Conservation (phyloP, 371 early-diverging fungal genomes). For the Parasitella parasitica region DNA sequence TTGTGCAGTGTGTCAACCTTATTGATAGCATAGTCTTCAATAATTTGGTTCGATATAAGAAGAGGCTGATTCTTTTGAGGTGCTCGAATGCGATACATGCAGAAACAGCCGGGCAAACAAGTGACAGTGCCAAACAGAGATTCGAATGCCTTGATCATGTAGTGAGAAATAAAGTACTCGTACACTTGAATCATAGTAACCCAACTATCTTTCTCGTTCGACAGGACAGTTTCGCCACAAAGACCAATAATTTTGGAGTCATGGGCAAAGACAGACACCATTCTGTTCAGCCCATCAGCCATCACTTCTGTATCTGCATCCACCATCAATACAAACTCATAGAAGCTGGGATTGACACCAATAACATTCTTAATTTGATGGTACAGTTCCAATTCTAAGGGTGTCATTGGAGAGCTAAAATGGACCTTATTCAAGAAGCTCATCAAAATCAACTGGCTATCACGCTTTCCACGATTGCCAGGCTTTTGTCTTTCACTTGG, state of each 20-base stretch:
- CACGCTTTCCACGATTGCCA: constrained; percentile 89
- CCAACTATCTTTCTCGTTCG: constrained; percentile 84
- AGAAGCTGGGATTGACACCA: constrained; percentile 80
- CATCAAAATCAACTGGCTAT: constrained; percentile 84
- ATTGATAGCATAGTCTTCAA: constrained; percentile 94
- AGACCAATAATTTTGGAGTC: constrained; percentile 78
- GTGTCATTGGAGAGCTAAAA: constrained; percentile 75
- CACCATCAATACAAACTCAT: constrained; percentile 67
- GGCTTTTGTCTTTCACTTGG: constrained; percentile 68
- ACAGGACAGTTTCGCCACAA: constrained; percentile 78
- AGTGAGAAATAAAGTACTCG: constrained; percentile 86
- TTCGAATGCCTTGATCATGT: constrained; percentile 91
- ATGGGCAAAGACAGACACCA: constrained; percentile 70
- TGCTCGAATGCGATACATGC: constrained; percentile 89
- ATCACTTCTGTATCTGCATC: constrained; percentile 71
- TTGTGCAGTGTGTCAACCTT: constrained; percentile 97
- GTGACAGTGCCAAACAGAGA: constrained; percentile 85
- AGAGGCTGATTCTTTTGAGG: constrained; percentile 84
- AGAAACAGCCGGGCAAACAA: constrained; percentile 92
- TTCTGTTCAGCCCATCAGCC: constrained; percentile 61
- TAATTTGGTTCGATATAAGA: constrained; percentile 84
- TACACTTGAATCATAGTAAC: constrained; percentile 89
- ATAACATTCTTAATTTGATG: constrained; percentile 84
- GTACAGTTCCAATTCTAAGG: constrained; percentile 89
- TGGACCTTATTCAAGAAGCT: constrained; percentile 76